Conservation (phyloP, 208 protist genomes). For the Leptomonas pyrrhocoris region DNA sequence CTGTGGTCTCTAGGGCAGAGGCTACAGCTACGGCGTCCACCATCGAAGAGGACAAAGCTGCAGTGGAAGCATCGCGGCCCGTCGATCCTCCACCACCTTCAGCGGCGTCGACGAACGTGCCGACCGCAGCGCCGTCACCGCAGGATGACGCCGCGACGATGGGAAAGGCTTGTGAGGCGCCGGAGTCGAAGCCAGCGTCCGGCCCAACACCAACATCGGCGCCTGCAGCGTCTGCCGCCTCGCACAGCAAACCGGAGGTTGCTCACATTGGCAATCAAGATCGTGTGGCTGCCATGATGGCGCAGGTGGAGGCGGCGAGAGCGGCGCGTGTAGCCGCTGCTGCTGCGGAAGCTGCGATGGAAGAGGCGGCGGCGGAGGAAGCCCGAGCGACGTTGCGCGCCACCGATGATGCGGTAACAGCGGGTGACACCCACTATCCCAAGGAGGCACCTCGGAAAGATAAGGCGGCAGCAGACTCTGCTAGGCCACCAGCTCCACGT, state of each 20-base stretch:
- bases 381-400: neutral
- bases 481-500: no score
- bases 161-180: neutral
- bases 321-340: constrained; percentile 34
- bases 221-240: neutral
- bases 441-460: no score
- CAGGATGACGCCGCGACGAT: neutral
- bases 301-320: constrained; percentile 51
- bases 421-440: no score
- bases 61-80: no score
- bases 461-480: no score
- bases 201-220: neutral
- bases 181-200: neutral
- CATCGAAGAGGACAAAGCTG: neutral
- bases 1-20: no score
- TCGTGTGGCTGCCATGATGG: constrained; percentile 48
- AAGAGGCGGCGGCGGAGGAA: neutral
- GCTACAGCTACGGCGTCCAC: neutral
- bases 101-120: neutral
- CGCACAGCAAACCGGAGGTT: constrained; percentile 11
- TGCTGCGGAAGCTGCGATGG: constrained; percentile 17
- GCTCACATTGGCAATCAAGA: constrained; percentile 34
- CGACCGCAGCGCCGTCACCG: no score
- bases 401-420: neutral
- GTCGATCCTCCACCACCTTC: neutral